Percentiles rank a stretch among this genome's conserved stretches.
Evolutionary conservation across 768 basidiomycete genomes (phyloP).

Genomic region (Pisolithus orientalis): DNA sequence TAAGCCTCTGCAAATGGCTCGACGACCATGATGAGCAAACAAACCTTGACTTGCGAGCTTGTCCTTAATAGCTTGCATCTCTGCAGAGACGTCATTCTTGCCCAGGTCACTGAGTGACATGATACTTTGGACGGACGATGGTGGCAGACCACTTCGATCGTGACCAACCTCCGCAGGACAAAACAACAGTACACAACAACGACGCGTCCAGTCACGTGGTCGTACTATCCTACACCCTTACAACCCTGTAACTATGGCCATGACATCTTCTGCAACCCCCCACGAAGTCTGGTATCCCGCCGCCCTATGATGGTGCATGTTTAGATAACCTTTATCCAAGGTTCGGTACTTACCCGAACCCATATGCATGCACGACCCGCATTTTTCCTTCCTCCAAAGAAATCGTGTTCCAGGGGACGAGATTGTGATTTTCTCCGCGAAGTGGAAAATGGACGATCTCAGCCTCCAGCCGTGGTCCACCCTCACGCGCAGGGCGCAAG

Average conservation of each 20-base stretch:
- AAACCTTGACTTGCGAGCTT: slow-evolving; percentile 32
- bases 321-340: not conserved
- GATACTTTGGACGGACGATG: slow-evolving; percentile 4
- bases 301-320: slow-evolving; percentile 12
- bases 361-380: slow-evolving; percentile 52
- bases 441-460: slow-evolving; percentile 36
- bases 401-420: slow-evolving; percentile 12
- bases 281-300: slow-evolving; percentile 38
- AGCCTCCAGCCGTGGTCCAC: slow-evolving; percentile 51
- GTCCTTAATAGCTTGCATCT: slow-evolving; percentile 31
- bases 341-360: slow-evolving; percentile 40
- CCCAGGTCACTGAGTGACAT: slow-evolving; percentile 37
- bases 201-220: slow-evolving; percentile 29
- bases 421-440: slow-evolving; percentile 9
- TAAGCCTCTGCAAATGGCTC: slow-evolving; percentile 3
- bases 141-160: not conserved
- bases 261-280: slow-evolving; percentile 38
- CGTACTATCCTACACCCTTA: slow-evolving; percentile 12
- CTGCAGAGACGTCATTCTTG: slow-evolving; percentile 34
- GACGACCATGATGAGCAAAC: slow-evolving; percentile 2
- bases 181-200: slow-evolving; percentile 22
- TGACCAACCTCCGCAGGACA: slow-evolving; percentile 1
- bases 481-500: slow-evolving; percentile 48
- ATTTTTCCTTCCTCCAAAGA: slow-evolving; percentile 18
- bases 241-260: slow-evolving; percentile 17